Evolutionary conservation across 2,329 filamentous ascomycete species (phyloP), one percentile per base, ranked within the genome.

Genomic region (Hypomyces perniciosus): DNA sequence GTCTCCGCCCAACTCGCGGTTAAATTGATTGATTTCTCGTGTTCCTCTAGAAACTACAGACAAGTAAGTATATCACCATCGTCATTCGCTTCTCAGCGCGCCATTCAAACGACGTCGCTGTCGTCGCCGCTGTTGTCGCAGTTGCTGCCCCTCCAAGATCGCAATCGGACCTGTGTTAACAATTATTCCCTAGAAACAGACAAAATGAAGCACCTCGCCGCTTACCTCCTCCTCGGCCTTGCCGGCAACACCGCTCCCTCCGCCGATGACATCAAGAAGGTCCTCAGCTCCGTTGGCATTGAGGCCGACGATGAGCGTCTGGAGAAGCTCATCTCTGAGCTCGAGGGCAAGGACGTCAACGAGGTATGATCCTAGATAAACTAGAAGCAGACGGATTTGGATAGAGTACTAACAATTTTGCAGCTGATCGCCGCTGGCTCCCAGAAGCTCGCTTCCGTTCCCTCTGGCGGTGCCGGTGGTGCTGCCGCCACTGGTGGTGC

Each of bases 201-300:
- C 74, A 95, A 85, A 90, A 97, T 99, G 93, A 97, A 99, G 91
- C 86, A 97, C 80, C 87, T 99, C 80, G 93, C 93, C 73, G 92
- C 93, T 73, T 97, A 95, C 85, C 90, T 99, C 71, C 92, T 99
- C 72, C 89, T 97, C 75, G 78, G 79, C 79, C 87, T 97, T 65
- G 92, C 83, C 73, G 93, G 93, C 78, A 97, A 96, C 84, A 74
- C 81, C 79, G 84, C 84, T 60, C 93, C 93, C 66, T 90, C 88
- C 60, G 89, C 88, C 67, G 74, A 75, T 62, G 91, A 97, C 72
- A 78, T 99, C 83, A 93, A 88, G 81, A 72, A 69, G 58, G 90
- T 99, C 67, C 89, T 99, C 72, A 83, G 84, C 68, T 88, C 92
- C 64, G 93, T 97, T 70, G 93, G 93, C 68, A 90, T 96, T 63